Base-by-base conservation (phyloP, 1,139 yeast species). In the Candida glucosophila region DNA sequence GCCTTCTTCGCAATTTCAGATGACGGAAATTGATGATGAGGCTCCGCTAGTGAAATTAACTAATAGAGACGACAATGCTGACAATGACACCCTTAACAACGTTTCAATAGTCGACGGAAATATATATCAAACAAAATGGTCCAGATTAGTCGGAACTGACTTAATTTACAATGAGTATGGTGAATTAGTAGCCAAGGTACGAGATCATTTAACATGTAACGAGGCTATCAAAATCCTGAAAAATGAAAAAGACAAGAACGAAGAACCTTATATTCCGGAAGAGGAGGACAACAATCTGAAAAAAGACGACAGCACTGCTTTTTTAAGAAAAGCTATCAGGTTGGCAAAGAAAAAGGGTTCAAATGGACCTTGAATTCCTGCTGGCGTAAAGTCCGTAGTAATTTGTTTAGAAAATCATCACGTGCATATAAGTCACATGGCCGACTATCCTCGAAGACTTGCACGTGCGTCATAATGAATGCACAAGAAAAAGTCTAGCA, bases 311-410 rank as follows among this genome's bases (percentile, higher is more conserved):
- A 46, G 41, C 27, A 52, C 54, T 5, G 41, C 46, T 6, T 55
- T 58, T 30, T 43, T 52, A 28, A 46, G 50, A 29, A 43, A 36
- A 22, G 63, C 63, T 2, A 31, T 55, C 7, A 47, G 45, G 19
- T 27, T 34, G 9, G 59, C 61, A 4, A 44, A 38, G 28, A 36
- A 37, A 24, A 50, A 38, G 31, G 35, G 29, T 22, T 22, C 37
- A 67, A 4, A 16, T 34, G 3, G 24, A 36, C 3, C 53, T 40
- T 35, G 33, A 56, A 19, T 57, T 85, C 14, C 58, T 85, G 2
- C 59, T 90, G 9, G 96, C 95, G 1, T 83, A 95, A 2, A 67
- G 81, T 2, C 86, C 96, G n/a, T n/a, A n/a, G n/a, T n/a, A n/a
- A n/a, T n/a, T n/a, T n/a, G n/a, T n/a, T n/a, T n/a, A n/a, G n/a